phyloP scores from a whole-genome alignment of 441 rosid species.

The Pelargonium cotyledonis region DNA sequence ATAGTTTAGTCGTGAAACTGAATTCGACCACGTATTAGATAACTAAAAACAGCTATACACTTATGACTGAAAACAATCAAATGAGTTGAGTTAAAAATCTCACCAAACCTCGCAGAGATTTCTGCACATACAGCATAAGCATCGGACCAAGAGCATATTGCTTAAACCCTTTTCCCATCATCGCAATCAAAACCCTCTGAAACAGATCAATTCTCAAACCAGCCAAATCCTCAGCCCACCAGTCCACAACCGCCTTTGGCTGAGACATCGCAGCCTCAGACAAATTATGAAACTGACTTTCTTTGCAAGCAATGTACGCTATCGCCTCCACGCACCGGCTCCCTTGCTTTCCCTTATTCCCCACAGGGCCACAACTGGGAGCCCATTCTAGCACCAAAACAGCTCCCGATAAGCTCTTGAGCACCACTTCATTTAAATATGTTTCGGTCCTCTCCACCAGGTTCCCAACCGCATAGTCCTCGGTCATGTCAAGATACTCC shows the following conservation, averaged over 20 bases:
- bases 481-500: constrained; percentile 66
- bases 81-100: constrained; percentile 32
- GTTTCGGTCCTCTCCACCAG: constrained; percentile 50
- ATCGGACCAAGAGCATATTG: constrained; percentile 60
- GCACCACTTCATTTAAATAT: constrained; percentile 62
- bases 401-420: constrained; percentile 60
- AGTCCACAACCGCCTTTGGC: constrained; percentile 42
- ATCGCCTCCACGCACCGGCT: constrained; percentile 55
- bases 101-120: constrained; percentile 94
- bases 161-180: constrained; percentile 61
- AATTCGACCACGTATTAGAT: neutral
- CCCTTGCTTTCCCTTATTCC: constrained; percentile 55
- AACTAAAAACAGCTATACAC: constrained; percentile 6
- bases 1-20: no score
- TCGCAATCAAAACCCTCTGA: constrained; percentile 51
- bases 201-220: constrained; percentile 51
- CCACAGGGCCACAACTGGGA: constrained; percentile 37
- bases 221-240: constrained; percentile 74
- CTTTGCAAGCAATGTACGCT: constrained; percentile 61
- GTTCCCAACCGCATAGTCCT: constrained; percentile 51
- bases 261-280: constrained; percentile 29
- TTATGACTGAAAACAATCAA: neutral
- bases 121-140: constrained; percentile 88
- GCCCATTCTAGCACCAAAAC: constrained; percentile 46
- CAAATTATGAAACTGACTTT: constrained; percentile 42